Conservation (phyloP, 495 filamentous ascomycete species). For the Neurospora sp. region DNA sequence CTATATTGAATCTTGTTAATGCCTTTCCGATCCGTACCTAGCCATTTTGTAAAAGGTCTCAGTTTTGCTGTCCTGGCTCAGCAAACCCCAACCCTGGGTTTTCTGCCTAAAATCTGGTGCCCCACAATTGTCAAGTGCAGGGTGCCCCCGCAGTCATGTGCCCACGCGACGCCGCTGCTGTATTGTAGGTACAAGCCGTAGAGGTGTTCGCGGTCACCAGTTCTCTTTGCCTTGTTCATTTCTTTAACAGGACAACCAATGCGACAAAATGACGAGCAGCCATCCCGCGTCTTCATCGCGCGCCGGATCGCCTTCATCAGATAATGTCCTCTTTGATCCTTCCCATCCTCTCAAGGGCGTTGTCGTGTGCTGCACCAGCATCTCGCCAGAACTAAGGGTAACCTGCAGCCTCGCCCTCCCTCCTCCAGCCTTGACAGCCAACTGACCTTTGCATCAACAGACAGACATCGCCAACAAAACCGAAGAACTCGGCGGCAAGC, state of each 20-base stretch:
- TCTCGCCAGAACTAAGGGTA: conserved; percentile 73
- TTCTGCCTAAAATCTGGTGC: background rate
- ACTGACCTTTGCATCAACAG: conserved; percentile 31
- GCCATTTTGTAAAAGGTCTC: too few relatives aligned
- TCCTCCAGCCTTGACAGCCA: conserved; percentile 7
- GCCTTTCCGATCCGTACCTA: too few relatives aligned
- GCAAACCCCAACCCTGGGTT: background rate
- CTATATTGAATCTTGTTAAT: too few relatives aligned
- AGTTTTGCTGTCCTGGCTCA: too few relatives aligned
- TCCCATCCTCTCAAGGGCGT: conserved; percentile 67
- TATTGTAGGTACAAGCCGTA: background rate
- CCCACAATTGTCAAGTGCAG: background rate
- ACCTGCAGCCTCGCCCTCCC: conserved; percentile 20
- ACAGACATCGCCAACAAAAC: conserved; percentile 58
- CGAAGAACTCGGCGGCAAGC: conserved; percentile 72
- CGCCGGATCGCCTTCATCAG: background rate
- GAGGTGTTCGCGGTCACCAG: background rate
- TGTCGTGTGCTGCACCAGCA: conserved; percentile 85
- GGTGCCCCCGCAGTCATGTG: background rate
- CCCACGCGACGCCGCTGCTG: background rate
- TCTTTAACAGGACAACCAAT: background rate
- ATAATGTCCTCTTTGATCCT: conserved; percentile 22
- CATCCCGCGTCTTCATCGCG: background rate
- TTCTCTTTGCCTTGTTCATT: background rate
- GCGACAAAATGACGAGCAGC: background rate